These are phyloP conservation scores for Rubus parviflorus DNA, from an alignment of 306 rosid species.

Conservation along the genomic window DNA sequence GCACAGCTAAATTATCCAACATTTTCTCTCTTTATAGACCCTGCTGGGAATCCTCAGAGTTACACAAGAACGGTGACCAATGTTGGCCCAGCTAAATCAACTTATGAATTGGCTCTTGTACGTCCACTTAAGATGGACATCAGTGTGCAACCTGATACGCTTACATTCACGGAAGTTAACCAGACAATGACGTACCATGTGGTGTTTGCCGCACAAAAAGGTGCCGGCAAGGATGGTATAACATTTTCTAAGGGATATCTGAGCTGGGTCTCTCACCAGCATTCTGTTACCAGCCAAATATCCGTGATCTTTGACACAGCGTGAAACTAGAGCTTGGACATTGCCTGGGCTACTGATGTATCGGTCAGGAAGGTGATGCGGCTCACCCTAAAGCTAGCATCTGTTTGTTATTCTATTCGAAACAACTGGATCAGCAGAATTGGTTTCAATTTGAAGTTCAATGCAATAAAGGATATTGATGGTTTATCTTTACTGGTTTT, in stretches of 20 bases:
- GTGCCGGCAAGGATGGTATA: neutral
- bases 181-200: constrained; percentile 33
- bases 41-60: constrained; percentile 16
- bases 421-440: neutral
- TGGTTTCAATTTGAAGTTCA: neutral
- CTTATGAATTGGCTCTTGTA: constrained; percentile 23
- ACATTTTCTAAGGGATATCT: constrained; percentile 32
- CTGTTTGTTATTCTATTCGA: neutral
- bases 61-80: constrained; percentile 46
- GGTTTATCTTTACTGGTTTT: neutral
- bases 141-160: constrained; percentile 21
- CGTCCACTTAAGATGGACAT: constrained; percentile 28
- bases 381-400: neutral
- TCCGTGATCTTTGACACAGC: neutral
- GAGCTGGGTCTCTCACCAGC: constrained; percentile 41
- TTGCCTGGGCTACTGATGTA: neutral
- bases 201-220: constrained; percentile 18
- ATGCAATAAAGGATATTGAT: neutral
- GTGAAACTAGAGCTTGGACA: neutral
- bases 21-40: constrained; percentile 33
- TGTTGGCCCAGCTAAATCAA: constrained; percentile 40
- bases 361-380: neutral
- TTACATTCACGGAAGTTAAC: constrained; percentile 41
- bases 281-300: constrained; percentile 41
- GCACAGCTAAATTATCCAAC: constrained; percentile 54